These are phyloP conservation scores for Ogataea ramenticola DNA, from an alignment of 805 yeast species.

Conservation along the genomic window DNA sequence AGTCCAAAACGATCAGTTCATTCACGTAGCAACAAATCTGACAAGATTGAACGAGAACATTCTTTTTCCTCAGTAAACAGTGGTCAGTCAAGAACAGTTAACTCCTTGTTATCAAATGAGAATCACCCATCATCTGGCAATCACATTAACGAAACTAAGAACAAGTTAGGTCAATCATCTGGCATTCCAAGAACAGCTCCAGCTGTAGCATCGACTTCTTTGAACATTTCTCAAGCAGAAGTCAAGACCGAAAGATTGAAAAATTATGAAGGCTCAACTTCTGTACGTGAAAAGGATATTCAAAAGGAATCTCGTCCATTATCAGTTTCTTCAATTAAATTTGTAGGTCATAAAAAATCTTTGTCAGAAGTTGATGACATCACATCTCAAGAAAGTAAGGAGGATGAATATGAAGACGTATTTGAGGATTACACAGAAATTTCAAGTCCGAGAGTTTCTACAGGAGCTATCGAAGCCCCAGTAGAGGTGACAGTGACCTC, in stretches of 20 bases:
- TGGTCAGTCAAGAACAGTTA: background rate
- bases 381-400: constrained; percentile 7
- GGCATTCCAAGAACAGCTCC: too few relatives aligned
- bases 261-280: too few relatives aligned
- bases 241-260: too few relatives aligned
- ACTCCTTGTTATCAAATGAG: background rate
- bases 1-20: background rate
- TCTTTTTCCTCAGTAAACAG: constrained; percentile 2
- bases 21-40: background rate
- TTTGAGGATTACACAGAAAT: constrained; percentile 23
- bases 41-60: background rate
- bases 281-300: too few relatives aligned
- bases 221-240: background rate
- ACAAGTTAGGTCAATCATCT: background rate
- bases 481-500: constrained; percentile 14
- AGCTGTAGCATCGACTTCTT: background rate
- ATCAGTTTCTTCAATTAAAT: constrained; percentile 21
- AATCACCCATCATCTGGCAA: background rate
- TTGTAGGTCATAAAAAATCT: constrained; percentile 25
- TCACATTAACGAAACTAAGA: background rate
- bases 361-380: constrained; percentile 17
- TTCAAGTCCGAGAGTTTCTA: background rate
- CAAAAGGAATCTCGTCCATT: constrained; percentile 2
- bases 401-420: constrained; percentile 18
- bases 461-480: background rate